These are phyloP conservation scores for Pseudomicrostroma phylloplanum DNA, from an alignment of 1,284 basidiomycete genomes.

Conservation along the genomic window DNA sequence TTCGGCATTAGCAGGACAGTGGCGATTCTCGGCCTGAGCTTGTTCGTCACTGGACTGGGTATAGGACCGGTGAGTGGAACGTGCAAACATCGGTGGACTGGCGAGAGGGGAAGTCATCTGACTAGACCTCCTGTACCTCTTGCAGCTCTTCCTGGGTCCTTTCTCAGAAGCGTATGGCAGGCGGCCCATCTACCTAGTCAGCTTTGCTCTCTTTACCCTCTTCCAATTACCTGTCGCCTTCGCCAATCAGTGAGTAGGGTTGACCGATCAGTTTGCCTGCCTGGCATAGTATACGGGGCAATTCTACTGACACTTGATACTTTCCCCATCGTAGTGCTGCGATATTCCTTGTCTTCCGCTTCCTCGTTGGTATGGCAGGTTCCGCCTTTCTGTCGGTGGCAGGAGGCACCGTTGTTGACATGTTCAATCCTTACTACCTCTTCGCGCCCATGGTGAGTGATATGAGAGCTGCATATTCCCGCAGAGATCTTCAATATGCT, in stretches of 20 bases:
- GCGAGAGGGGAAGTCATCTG: background rate
- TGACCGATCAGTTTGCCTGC: background rate
- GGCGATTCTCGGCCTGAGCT: constrained; percentile 65
- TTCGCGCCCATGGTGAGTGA: background rate
- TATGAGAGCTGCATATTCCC: background rate
- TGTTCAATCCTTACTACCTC: background rate
- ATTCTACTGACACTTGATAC: background rate
- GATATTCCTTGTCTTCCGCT: constrained; percentile 65
- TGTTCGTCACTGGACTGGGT: constrained; percentile 59
- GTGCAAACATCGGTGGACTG: background rate
- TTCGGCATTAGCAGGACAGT: constrained; percentile 63
- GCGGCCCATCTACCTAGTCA: constrained; percentile 31
- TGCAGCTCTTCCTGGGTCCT: constrained; percentile 54
- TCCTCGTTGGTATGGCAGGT: constrained; percentile 60
- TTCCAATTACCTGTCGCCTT: constrained; percentile 66
- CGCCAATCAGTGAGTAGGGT: constrained; percentile 54
- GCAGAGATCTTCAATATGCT: constrained; percentile 8
- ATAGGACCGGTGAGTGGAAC: constrained; percentile 27
- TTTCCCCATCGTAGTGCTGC: constrained; percentile 30
- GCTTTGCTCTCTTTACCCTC: constrained; percentile 37
- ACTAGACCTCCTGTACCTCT: background rate
- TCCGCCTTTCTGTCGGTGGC: constrained; percentile 72
- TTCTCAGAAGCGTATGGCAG: constrained; percentile 59
- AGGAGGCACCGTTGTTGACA: constrained; percentile 62
- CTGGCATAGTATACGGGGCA: background rate